Evolutionary conservation across 2,329 filamentous ascomycete species (phyloP), one percentile per base, ranked within the genome.

Genomic region (Penicillium sp.): DNA sequence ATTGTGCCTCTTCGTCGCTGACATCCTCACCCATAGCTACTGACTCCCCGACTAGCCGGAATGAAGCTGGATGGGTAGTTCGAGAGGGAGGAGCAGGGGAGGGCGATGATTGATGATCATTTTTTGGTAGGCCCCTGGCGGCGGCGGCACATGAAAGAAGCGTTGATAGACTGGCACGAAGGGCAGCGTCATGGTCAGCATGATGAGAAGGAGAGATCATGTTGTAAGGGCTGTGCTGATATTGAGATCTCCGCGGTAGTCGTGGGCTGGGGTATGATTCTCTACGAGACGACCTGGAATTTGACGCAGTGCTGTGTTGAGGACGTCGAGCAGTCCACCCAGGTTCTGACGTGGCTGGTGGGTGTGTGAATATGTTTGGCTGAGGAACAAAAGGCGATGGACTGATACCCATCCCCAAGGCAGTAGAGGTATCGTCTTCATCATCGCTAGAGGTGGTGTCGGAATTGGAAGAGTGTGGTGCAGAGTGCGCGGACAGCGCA

Each of bases 61-160:
- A 77, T 1, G 78, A 73, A 8, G 73, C 71, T 11, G 80, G 77
- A 42, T 80, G 76, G 29, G 60, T 61, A 14, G 38, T 16, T 53
- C 59, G 52, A 1, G 68, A 49, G 14, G 64, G 61, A n/a, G 59
- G 57, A 11, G 59, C 45, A 16, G 52, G 49, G 5, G 56, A 25
- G 0, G 54, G 41, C 8, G 56, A 14, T 0, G 64, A 69, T 39
- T 65, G 65, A 33, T 53, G 64, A 39, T 70, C 72, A 50, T 62
- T 62, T 64, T 93, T 95, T 0, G 86, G 83, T 13, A 93, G 76
- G 3, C 87, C 87, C 36, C 93, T 82, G 1, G 92, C 93, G 0
- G 92, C 93, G 3, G 91, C 90, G 0, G 90, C 92, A 63, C 89
- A 95, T n/a, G 92, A 96, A 11, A 99, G 81, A 11, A 99, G 79